A percentile compares a stretch with the other conserved stretches of the same genome.
phyloP scores from a whole-genome alignment of 2,329 filamentous ascomycete genomes.

The Paramyrothecium roridum region DNA sequence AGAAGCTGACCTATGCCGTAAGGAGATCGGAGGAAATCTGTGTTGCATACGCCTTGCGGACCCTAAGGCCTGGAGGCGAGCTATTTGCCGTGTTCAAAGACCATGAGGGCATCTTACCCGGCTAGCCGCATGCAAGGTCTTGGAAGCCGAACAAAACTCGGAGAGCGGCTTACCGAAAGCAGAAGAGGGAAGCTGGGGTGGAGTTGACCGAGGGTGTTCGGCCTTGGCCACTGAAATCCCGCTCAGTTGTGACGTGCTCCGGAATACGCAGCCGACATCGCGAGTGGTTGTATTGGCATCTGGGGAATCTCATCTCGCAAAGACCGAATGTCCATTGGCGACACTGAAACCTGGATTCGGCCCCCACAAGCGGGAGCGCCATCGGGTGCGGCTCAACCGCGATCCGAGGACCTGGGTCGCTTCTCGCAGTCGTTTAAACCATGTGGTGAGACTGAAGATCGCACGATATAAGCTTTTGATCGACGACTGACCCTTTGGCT shows the following conservation, averaged over 20 bases:
- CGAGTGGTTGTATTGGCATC: not conserved
- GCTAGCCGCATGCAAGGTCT: not conserved
- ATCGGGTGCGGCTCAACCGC: not conserved
- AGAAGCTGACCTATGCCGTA: not conserved
- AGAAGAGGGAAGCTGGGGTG: not conserved
- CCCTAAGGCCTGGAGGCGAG: not conserved
- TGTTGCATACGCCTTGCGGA: not conserved
- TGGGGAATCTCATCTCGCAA: not conserved
- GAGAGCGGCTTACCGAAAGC: not conserved
- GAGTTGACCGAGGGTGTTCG: not conserved
- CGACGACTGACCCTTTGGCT: not conserved
- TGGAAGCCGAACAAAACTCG: not conserved
- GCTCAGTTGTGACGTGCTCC: not conserved
- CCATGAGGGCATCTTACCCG: not conserved
- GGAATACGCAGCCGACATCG: not conserved
- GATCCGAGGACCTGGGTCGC: not conserved
- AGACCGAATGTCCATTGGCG: too few relatives aligned
- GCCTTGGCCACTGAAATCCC: not conserved
- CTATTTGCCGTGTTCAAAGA: not conserved
- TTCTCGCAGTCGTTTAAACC: not conserved
- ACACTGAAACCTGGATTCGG: not conserved
- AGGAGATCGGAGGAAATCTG: not conserved
- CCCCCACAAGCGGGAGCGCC: not conserved
- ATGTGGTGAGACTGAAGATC: not conserved
- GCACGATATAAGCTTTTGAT: not conserved